These are phyloP conservation scores for Elongisporangium senticosum DNA, from an alignment of 352 stramenopile species.

Conservation along the genomic window DNA sequence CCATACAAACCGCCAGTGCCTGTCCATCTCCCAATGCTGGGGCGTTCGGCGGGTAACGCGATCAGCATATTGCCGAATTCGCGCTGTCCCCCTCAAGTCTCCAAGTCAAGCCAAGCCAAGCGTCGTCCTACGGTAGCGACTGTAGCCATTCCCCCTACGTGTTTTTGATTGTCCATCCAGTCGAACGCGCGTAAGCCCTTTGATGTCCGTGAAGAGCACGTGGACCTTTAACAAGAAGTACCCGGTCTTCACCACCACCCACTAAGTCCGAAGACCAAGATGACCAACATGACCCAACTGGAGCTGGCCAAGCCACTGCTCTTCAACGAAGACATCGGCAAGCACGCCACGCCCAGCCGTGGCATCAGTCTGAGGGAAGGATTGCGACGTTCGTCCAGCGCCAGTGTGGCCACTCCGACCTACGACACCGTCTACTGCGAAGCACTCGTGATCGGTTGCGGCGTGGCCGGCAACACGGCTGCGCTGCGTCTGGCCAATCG, in stretches of 20 bases:
- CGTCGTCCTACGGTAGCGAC: conserved; percentile 2
- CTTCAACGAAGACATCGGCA: conserved; percentile 19
- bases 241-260: conserved; percentile 56
- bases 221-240: conserved; percentile 87
- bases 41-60: conserved; percentile 49
- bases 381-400: conserved; percentile 22
- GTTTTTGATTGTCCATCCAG: conserved; percentile 8
- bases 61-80: conserved; percentile 67
- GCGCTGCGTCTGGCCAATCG: conserved; percentile 71
- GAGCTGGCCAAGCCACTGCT: conserved; percentile 30
- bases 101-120: conserved; percentile 12
- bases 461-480: conserved; percentile 68
- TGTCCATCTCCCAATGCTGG: conserved; percentile 1
- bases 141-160: conserved; percentile 4
- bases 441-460: conserved; percentile 71
- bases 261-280: conserved; percentile 35
- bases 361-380: conserved; percentile 23
- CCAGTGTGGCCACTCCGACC: conserved; percentile 12
- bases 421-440: conserved; percentile 56
- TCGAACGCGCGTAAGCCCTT: conserved; percentile 14
- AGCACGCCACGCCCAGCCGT: conserved; percentile 20
- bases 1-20: conserved; percentile 16
- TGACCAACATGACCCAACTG: conserved; percentile 41
- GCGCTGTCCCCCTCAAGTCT: conserved; percentile 20
- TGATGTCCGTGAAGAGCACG: conserved; percentile 78